These are phyloP conservation scores for Fraxinus cuspidata DNA, from an alignment of 257 asterid genomes.

Conservation along the genomic window DNA sequence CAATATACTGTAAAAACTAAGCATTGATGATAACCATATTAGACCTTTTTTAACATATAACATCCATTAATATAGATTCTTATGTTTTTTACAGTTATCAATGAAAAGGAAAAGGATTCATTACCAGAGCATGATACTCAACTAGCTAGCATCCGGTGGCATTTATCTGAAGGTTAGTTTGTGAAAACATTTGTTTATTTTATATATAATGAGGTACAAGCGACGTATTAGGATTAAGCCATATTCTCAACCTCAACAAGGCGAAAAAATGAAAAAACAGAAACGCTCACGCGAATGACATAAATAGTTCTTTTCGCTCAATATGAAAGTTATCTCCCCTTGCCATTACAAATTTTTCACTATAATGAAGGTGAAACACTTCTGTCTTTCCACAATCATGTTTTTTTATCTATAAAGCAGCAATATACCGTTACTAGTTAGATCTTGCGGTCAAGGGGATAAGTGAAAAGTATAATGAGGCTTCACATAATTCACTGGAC, in stretches of 20 bases:
- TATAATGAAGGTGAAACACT: no score
- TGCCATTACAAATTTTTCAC: background rate
- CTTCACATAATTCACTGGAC: background rate
- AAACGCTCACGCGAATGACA: background rate
- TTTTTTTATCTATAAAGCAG: background rate
- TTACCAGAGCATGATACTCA: conserved; percentile 84
- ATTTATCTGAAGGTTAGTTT: conserved; percentile 80
- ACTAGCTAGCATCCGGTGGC: conserved; percentile 90
- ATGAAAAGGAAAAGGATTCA: conserved; percentile 79
- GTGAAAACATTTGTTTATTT: background rate
- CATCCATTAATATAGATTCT: conserved; percentile 19
- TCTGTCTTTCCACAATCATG: no score
- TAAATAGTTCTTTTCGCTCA: background rate
- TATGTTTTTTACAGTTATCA: conserved; percentile 70
- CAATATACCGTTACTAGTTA: background rate
- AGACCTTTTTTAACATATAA: conserved; percentile 28
- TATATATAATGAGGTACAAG: background rate
- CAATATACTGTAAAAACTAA: conserved; percentile 1
- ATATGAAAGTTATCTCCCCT: background rate
- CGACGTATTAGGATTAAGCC: background rate
- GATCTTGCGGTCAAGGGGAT: background rate
- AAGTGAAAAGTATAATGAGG: background rate
- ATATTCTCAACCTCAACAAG: background rate
- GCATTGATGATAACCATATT: conserved; percentile 12
- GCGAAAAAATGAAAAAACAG: background rate